Evolutionary conservation across 169 alveolate species (phyloP), one percentile per base, ranked within the genome.

Genomic region (Plasmodium fragile): DNA sequence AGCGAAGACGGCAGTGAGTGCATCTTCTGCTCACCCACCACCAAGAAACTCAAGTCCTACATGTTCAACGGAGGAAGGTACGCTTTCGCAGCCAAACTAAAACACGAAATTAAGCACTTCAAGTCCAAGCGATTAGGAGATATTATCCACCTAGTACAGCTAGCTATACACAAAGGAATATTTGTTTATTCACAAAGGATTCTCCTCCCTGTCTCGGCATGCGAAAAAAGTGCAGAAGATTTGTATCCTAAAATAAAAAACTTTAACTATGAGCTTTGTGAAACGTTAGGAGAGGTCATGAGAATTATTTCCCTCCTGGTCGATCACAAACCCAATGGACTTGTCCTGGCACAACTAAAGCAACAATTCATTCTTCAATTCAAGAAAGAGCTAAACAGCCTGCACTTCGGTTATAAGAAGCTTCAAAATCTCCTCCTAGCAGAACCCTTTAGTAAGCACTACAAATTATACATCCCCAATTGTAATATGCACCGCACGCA

Each of bases 161-260:
- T 96, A 82, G 97, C 97, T 10, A 96, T 96, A 69, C 96, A 96
- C 84, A 92, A 95, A 71, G 97, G 97, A 11, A 83, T 96, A 32
- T 96, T 96, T 93, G 97, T 96, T 2, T 96, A 96, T 28, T 94
- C 97, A 0, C 97, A 96, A 53, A 79, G 97, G n/a, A 96, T 96
- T 2, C 92, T 96, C 13, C 92, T 96, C 6, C 97, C 97, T 4
- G 96, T 96, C 1, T 77, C 97, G 5, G 97, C 97, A 16, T 96
- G 97, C 70, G 97, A 95, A 92, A 96, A 95, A 73, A 96, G 97
- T 43, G 97, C 97, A n/a, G 96, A 96, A 49, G 97, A 96, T 77
- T 41, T 96, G 36, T 96, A 95, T 70, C 97, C 97, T 0, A 83
- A 95, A 70, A 45, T 92, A 41, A 96, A 95, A 92, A 95, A 92